Evolutionary conservation across 371 early-diverging fungal species (phyloP), one percentile per base, ranked within the genome.

Genomic region (Mortierella sp.): DNA sequence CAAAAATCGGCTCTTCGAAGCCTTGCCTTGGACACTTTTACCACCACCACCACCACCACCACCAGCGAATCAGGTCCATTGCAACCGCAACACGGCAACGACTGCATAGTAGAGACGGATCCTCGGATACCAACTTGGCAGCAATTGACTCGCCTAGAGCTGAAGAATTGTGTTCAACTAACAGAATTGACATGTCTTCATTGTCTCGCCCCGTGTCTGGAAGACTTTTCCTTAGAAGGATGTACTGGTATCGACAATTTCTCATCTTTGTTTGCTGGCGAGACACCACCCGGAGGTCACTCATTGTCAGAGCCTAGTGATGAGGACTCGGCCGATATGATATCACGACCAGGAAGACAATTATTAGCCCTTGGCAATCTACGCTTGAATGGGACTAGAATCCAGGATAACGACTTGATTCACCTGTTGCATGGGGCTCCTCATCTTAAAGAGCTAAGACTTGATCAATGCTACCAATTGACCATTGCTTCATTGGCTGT

Each of bases 381-480:
- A n/a, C 60, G 62, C 12, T 57, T 79, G 1, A 48, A 48, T 19
- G 45, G 57, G 16, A 73, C 80, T 30, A 69, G 51, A 44, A 47
- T 79, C 19, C 57, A 21, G 0, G 80, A 79, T 30, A 11, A 23
- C 5, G 73, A 79, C 0, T 48, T 79, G 30, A 69, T 79, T 23
- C 30, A 48, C 25, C 4, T 79, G 18, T 44, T 79, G 64, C 37
- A 19, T 11, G 44, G 37, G 14, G 69, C 73, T 12, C 74, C 70
- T 7, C 51, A 60, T 14, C 50, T 79, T 4, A 56, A 63, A 44
- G 80, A 79, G 25, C 53, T 79, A 5, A 70, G 74, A 9, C 52
- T 79, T 11, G 80, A 79, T 11, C 80, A 70, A 48, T 79, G 80
- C 48, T 79, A 79, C 51, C 21, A 43, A 4, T 28, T 79, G 30